These are phyloP conservation scores for Agaricus subrufescens DNA, from an alignment of 768 basidiomycete species.

Conservation along the genomic window DNA sequence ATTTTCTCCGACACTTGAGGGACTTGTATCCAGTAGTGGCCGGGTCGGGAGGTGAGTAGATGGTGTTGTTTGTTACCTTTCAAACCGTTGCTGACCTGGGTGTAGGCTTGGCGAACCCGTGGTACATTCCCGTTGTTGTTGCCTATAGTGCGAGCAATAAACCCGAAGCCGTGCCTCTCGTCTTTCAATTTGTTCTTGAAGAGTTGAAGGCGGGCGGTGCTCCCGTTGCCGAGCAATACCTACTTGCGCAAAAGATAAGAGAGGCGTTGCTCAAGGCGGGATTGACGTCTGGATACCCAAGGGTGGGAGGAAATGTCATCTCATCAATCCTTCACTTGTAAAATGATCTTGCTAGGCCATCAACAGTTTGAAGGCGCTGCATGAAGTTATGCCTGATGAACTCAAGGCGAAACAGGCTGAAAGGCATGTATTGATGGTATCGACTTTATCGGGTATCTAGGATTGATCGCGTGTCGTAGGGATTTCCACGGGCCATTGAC, in stretches of 20 bases:
- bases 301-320: conserved; percentile 29
- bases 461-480: conserved; percentile 21
- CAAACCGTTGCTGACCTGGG: too few relatives aligned
- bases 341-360: conserved; percentile 36
- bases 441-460: not conserved
- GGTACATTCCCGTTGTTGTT: conserved; percentile 56
- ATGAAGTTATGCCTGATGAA: conserved; percentile 47
- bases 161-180: conserved; percentile 51
- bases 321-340: not conserved
- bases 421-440: conserved; percentile 29
- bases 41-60: not conserved
- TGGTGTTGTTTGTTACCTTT: not conserved
- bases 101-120: conserved; percentile 37
- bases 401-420: conserved; percentile 42
- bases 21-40: not conserved
- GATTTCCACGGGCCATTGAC: conserved; percentile 35
- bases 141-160: conserved; percentile 55
- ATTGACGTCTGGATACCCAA: conserved; percentile 51
- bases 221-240: conserved; percentile 1
- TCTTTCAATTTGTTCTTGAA: conserved; percentile 45
- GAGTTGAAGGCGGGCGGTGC: conserved; percentile 31
- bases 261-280: conserved; percentile 64
- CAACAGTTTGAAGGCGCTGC: conserved; percentile 48
- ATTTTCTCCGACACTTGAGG: not conserved
- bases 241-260: conserved; percentile 50